Percentiles rank a stretch among this genome's conserved stretches.
Evolutionary conservation across 495 filamentous ascomycete species (phyloP).

Genomic region (Cudoniella acicularis): DNA sequence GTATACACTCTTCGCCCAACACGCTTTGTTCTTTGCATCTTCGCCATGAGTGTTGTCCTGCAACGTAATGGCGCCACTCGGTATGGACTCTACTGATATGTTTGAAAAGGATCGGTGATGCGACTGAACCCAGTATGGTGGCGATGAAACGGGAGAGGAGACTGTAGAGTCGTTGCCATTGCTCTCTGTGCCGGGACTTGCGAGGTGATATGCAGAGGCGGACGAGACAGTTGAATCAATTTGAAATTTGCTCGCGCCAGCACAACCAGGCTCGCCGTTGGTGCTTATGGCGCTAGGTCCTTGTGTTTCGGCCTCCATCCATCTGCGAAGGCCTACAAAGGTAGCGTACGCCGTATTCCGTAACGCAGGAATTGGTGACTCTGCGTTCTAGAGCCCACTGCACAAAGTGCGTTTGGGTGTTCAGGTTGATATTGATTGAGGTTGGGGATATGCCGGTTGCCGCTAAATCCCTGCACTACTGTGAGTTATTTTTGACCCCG

Average conservation of each 20-base stretch:
- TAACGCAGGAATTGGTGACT: not conserved
- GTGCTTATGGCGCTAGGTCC: constrained; percentile 14
- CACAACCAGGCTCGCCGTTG: not conserved
- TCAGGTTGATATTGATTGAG: constrained; percentile 12
- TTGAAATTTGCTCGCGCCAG: not conserved
- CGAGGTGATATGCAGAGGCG: constrained; percentile 1
- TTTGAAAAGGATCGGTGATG: constrained; percentile 33
- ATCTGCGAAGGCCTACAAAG: constrained; percentile 22
- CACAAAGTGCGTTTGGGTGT: not conserved
- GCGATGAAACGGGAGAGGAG: constrained; percentile 22
- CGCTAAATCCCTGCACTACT: not conserved
- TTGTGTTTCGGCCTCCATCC: constrained; percentile 24
- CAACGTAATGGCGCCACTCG: constrained; percentile 45
- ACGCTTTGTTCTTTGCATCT: constrained; percentile 43
- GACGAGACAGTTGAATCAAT: constrained; percentile 5
- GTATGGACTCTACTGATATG: constrained; percentile 42
- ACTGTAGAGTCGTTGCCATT: constrained; percentile 12
- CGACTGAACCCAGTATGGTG: constrained; percentile 33
- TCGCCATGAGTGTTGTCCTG: constrained; percentile 45
- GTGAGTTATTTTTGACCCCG: too few relatives aligned
- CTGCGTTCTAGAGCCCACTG: not conserved
- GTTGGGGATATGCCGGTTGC: constrained; percentile 1
- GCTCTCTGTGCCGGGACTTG: not conserved
- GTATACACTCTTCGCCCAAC: constrained; percentile 54
- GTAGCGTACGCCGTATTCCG: too few relatives aligned